Conservation (phyloP, 352 stramenopile species). For the Thalassiosira exigua region DNA sequence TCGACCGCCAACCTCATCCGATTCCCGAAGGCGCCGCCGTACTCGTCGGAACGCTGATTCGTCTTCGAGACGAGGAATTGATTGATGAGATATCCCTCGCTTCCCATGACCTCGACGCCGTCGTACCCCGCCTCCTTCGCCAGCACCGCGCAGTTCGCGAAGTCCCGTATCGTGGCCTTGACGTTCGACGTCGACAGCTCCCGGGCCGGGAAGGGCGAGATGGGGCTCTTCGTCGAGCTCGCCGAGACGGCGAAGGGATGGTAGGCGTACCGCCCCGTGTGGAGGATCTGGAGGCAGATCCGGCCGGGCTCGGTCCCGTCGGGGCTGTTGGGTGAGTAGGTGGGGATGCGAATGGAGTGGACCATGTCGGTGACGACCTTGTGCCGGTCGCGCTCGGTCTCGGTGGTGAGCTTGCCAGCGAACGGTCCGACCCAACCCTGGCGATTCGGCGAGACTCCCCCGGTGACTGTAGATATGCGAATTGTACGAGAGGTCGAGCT, state of each 20-base stretch:
- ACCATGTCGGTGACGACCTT: conserved; percentile 93
- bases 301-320: conserved; percentile 52
- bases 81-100: conserved; percentile 98
- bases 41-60: conserved; percentile 95
- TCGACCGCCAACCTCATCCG: conserved; percentile 93
- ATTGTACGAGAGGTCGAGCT: too few species aligned
- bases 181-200: conserved; percentile 90
- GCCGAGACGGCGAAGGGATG: conserved; percentile 94
- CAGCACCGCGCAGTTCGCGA: conserved; percentile 88
- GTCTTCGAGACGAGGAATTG: conserved; percentile 96
- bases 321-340: conserved; percentile 8
- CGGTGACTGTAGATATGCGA: conserved; percentile 64
- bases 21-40: conserved; percentile 93
- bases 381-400: conserved; percentile 89
- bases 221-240: conserved; percentile 92
- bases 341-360: conserved; percentile 84
- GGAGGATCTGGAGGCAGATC: conserved; percentile 86
- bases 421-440: conserved; percentile 92
- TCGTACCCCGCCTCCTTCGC: conserved; percentile 94
- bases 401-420: conserved; percentile 92
- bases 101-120: conserved; percentile 98
- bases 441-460: conserved; percentile 92
- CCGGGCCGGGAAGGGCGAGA: conserved; percentile 91
- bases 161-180: conserved; percentile 92
- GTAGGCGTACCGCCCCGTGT: conserved; percentile 93